phyloP scores from a whole-genome alignment of 768 basidiomycete genomes.

The Amanita muscaria region DNA sequence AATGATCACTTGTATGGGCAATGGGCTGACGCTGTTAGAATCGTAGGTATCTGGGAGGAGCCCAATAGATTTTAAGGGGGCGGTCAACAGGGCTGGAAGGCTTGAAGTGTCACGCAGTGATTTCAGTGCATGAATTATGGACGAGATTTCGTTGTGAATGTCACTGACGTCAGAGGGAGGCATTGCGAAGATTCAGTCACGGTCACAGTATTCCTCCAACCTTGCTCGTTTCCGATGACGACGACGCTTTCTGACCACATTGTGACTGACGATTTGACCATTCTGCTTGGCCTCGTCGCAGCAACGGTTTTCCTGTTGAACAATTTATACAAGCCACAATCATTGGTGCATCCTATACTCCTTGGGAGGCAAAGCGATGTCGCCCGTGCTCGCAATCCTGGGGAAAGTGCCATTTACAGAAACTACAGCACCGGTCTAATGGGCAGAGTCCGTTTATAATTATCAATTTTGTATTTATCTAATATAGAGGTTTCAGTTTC shows the following conservation, averaged over 20 bases:
- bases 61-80: constrained; percentile 47
- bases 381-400: constrained; percentile 67
- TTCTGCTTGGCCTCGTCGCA: constrained; percentile 65
- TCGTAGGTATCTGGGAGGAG: constrained; percentile 54
- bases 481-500: constrained; percentile 43
- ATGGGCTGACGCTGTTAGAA: constrained; percentile 31
- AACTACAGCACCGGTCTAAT: constrained; percentile 82
- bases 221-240: not conserved
- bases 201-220: not conserved
- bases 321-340: constrained; percentile 73
- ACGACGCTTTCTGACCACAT: constrained; percentile 42
- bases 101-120: constrained; percentile 39
- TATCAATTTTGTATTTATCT: not conserved
- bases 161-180: not conserved
- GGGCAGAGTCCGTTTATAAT: constrained; percentile 62
- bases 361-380: constrained; percentile 90
- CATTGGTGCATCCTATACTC: constrained; percentile 88
- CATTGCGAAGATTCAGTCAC: no score
- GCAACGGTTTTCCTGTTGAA: constrained; percentile 71
- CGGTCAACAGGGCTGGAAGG: constrained; percentile 46
- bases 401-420: constrained; percentile 83
- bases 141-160: constrained; percentile 20
- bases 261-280: constrained; percentile 71
- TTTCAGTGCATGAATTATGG: constrained; percentile 37
- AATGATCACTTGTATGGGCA: constrained; percentile 26